Percentiles rank a stretch among this genome's conserved stretches.
Conservation (phyloP, 495 filamentous ascomycete genomes). For the Cercophora samala region DNA sequence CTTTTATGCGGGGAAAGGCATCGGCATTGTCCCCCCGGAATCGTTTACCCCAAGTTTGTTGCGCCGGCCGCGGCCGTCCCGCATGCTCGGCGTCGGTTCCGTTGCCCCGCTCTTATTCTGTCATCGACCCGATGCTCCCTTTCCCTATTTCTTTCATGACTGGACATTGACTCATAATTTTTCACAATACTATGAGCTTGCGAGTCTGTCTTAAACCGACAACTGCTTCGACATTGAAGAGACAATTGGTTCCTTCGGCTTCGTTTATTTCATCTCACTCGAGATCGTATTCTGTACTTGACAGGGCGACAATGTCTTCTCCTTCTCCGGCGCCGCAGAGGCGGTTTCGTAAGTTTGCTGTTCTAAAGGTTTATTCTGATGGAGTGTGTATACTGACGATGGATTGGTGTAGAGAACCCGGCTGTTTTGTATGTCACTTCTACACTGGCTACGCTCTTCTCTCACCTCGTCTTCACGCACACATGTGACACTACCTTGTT, state of each 20-base stretch:
- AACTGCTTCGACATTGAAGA: not conserved
- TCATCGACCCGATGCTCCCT: not conserved
- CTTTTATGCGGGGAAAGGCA: constrained; percentile 9
- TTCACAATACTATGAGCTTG: not conserved
- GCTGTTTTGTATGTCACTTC: constrained; percentile 58
- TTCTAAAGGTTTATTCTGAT: not conserved
- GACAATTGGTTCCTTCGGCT: not conserved
- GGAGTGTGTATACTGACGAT: constrained; percentile 16
- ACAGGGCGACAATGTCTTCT: constrained; percentile 25
- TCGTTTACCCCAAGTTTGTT: constrained; percentile 18
- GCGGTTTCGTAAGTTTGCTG: constrained; percentile 40
- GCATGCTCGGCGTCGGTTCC: constrained; percentile 2
- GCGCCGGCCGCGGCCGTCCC: not conserved
- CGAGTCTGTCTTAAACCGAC: not conserved
- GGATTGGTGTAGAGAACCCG: constrained; percentile 53
- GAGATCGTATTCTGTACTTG: not conserved
- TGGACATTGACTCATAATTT: not conserved
- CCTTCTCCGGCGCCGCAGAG: constrained; percentile 29
- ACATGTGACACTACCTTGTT: no score
- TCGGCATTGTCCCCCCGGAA: constrained; percentile 9
- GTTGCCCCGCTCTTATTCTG: constrained; percentile 8
- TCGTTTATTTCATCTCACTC: not conserved
- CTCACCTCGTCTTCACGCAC: not conserved
- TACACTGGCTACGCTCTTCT: not conserved
- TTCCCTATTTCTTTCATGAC: not conserved